phyloP scores from a whole-genome alignment of 2,329 filamentous ascomycete genomes.

The Lachnellula hyalina region DNA sequence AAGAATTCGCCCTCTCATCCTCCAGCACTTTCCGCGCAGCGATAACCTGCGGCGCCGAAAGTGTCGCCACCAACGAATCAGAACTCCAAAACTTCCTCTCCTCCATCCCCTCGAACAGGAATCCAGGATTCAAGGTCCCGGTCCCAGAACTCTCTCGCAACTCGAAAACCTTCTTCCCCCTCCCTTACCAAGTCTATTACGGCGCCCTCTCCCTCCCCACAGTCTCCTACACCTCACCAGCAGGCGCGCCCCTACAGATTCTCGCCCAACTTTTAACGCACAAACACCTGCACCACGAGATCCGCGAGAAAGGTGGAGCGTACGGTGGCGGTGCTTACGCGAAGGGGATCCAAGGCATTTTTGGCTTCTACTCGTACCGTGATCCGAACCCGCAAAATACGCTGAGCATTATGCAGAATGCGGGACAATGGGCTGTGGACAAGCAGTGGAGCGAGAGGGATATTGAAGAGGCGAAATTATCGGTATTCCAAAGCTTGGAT shows the following conservation, averaged over 20 bases:
- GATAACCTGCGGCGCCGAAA: constrained; percentile 78
- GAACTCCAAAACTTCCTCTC: constrained; percentile 67
- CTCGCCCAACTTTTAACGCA: constrained; percentile 90
- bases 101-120: constrained; percentile 45
- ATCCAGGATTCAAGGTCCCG: constrained; percentile 35
- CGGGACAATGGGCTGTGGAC: constrained; percentile 77
- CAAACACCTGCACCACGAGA: constrained; percentile 94
- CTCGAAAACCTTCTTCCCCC: constrained; percentile 79
- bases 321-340: constrained; percentile 91
- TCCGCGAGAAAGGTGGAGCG: constrained; percentile 93
- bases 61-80: constrained; percentile 61
- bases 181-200: constrained; percentile 97
- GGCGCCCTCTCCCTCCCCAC: constrained; percentile 78
- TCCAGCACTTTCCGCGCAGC: constrained; percentile 68
- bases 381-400: constrained; percentile 93
- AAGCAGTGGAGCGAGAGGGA: constrained; percentile 78
- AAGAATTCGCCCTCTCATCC: constrained; percentile 68
- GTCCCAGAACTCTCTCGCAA: constrained; percentile 38
- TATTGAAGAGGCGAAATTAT: constrained; percentile 92
- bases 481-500: constrained; percentile 87
- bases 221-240: constrained; percentile 70
- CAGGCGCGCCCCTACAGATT: constrained; percentile 78
- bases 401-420: constrained; percentile 74
- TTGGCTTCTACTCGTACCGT: constrained; percentile 94
- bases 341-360: constrained; percentile 72